Evolutionary conservation across 768 basidiomycete species (phyloP), one percentile per base, ranked within the genome.

Genomic region (Dioszegia crocea): DNA sequence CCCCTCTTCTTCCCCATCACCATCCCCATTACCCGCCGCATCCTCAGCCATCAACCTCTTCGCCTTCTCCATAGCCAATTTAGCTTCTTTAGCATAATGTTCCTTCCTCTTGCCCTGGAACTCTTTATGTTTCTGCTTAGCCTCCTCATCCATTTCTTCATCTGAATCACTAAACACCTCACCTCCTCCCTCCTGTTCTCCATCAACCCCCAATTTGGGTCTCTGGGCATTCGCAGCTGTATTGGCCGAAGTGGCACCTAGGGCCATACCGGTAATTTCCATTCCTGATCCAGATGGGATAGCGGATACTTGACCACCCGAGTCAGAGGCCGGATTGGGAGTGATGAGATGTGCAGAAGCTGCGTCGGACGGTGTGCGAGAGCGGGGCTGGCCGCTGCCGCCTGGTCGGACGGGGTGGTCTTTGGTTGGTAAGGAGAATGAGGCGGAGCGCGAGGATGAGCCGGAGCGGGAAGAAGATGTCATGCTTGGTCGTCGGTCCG

Each of bases 91-190:
- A 1, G 64, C 64, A 63, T 77, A 77, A 68, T 77, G 76, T 31
- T 61, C 60, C 39, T 70, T 71, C 38, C 71, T 60, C 57, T 67
- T 72, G 53, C 64, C 61, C 62, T 72, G 63, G 53, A 77, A 77
- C 41, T 71, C 70, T 40, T 59, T 46, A 49, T 72, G 66, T 33
- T 65, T 65, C 24, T 59, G 66, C 38, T 58, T 65, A 2, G 60
- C 56, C 79, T 92, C 91, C 17, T 64, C 62, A 66, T 91, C 88
- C 88, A 91, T 88, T 73, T 89, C 88, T 62, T 91, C 88, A n/a
- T 82, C 77, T 50, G 71, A 71, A 45, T 69, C 49, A n/a, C n/a
- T n/a, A 21, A 86, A 84, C 30, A 84, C 81, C 1, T 79, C 82
- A 0, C 78, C 74, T 29, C n/a, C 27, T 29, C 79, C 77, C 3